Evolutionary conservation across 2,329 filamentous ascomycete genomes (phyloP), one percentile per base, ranked within the genome.

Genomic region (Tolypocladium cylindrosporum): DNA sequence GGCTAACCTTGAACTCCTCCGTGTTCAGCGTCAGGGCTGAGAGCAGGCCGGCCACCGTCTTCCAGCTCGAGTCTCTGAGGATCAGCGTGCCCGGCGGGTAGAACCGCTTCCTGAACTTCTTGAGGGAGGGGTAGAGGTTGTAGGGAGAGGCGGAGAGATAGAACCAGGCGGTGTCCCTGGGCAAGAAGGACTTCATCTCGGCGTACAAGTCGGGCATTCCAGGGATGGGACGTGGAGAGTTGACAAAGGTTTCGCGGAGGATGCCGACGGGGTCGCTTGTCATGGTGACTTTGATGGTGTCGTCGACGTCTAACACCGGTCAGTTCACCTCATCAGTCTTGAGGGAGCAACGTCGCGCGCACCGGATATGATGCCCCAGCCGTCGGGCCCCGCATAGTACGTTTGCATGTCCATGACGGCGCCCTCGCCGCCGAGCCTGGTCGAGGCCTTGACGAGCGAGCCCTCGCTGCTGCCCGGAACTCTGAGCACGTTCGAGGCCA

Each of bases 141-240:
- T 97, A 97, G 0, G 93, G 93, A 0, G 91, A 96, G 0, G 93
- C 92, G 0, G 90, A 95, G 53, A 97, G 82, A 72, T 97, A 97
- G 77, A 96, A 96, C 81, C 90, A 96, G 0, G 91, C 83, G 1
- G 91, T 87, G 10, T 80, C 77, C 10, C 80, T 68, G 1, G 78
- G 75, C 31, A 86, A 66, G 4, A 78, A 64, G 7, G 73, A 70
- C 51, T 86, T 76, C 13, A 96, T 78, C 57, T 86, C 79, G 27
- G 76, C 73, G 75, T 96, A 97, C 1, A 97, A 79, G 65, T 90
- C 86, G 0, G 91, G 89, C 91, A 97, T 97, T 54, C 90, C 91
- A 0, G 79, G 67, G 16, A 93, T 84, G 0, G 90, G 84, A 16
- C 80, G 76, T 0, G 91, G 87, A 19, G 84, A 77, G 55, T 92